phyloP scores from a whole-genome alignment of 352 stramenopile genomes.

The Pythium insidiosum region DNA sequence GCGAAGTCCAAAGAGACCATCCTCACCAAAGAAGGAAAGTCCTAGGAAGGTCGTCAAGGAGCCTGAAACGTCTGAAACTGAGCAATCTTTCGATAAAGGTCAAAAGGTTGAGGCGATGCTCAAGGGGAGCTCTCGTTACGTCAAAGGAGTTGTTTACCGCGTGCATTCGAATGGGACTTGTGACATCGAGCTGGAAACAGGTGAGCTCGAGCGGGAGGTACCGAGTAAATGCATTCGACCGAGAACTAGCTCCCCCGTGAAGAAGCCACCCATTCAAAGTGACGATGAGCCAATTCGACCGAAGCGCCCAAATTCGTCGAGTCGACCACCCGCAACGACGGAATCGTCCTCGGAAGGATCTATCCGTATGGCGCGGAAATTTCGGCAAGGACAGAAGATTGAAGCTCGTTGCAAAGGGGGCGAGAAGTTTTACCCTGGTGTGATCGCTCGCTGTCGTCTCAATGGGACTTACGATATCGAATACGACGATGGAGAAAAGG shows the following conservation, averaged over 20 bases:
- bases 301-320: conserved; percentile 24
- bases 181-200: conserved; percentile 54
- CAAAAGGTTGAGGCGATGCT: conserved; percentile 53
- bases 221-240: conserved; percentile 23
- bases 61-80: conserved; percentile 23
- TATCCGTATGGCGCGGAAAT: conserved; percentile 3
- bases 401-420: conserved; percentile 56
- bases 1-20: conserved; percentile 25
- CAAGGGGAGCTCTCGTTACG: conserved; percentile 30
- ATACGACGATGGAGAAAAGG: conserved; percentile 62
- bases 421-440: conserved; percentile 48
- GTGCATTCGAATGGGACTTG: conserved; percentile 46
- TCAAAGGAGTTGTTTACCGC: conserved; percentile 40
- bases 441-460: conserved; percentile 28
- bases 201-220: conserved; percentile 45
- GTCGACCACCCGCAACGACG: conserved; percentile 16
- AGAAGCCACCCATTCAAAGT: conserved; percentile 27
- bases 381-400: conserved; percentile 23
- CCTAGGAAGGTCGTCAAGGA: conserved; percentile 12
- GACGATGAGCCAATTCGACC: conserved; percentile 36
- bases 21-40: conserved; percentile 3
- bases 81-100: conserved; percentile 32
- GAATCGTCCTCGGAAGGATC: conserved; percentile 35
- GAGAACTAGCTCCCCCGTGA: conserved; percentile 16
- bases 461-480: conserved; percentile 60